A percentile compares a stretch with the other conserved stretches of the same genome.
Conservation (phyloP, 192 early-diverging fungal genomes). For the Chytriomyces confervae region DNA sequence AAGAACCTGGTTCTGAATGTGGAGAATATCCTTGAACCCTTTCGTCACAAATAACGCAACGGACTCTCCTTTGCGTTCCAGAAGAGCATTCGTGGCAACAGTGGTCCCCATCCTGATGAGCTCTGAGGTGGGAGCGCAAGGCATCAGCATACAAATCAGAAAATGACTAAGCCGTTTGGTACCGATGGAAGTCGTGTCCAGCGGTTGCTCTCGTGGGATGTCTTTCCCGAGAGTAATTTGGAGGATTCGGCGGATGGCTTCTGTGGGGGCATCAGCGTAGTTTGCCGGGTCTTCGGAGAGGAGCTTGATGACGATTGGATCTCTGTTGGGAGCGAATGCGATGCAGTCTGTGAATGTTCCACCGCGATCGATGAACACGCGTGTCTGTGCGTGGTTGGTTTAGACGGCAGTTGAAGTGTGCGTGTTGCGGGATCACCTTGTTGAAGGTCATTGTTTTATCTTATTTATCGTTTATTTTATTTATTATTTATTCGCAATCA, state of each 20-base stretch:
- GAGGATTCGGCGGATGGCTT: constrained; percentile 88
- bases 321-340: constrained; percentile 63
- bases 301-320: constrained; percentile 82
- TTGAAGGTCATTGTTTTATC: no score
- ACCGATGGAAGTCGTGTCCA: constrained; percentile 77
- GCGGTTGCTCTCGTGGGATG: constrained; percentile 68
- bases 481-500: no score
- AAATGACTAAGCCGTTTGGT: constrained; percentile 3
- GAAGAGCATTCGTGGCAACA: constrained; percentile 90
- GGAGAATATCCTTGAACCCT: constrained; percentile 75
- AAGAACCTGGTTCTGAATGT: constrained; percentile 25
- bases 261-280: constrained; percentile 91
- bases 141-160: background rate
- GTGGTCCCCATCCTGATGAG: constrained; percentile 96
- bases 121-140: constrained; percentile 37
- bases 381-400: background rate
- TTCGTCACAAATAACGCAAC: constrained; percentile 88
- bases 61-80: constrained; percentile 80
- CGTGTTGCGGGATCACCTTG: no score
- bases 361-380: constrained; percentile 88
- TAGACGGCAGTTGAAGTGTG: background rate
- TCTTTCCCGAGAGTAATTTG: constrained; percentile 75
- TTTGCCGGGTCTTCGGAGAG: constrained; percentile 89
- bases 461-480: no score
- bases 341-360: constrained; percentile 98